A percentile compares a stretch with the other conserved stretches of the same genome.
Evolutionary conservation across 164 flowering plant species (phyloP).

Genomic region (Macadamia integrifolia): DNA sequence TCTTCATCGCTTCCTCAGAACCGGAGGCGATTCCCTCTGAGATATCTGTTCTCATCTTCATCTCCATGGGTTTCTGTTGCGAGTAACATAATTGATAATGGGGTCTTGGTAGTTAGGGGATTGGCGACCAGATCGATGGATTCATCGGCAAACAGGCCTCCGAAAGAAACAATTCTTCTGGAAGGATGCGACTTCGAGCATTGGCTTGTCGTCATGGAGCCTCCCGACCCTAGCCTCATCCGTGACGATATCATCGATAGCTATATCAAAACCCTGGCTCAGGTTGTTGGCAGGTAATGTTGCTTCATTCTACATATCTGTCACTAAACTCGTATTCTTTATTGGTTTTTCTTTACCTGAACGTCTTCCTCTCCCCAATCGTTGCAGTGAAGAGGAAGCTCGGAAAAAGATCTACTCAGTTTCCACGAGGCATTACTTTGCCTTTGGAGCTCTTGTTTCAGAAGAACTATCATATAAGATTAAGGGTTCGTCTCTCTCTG

Average conservation of each 20-base stretch:
- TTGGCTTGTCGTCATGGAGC: conserved; percentile 22
- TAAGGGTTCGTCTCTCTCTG: conserved; percentile 16
- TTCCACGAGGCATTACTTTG: conserved; percentile 36
- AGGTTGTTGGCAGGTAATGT: conserved; percentile 30
- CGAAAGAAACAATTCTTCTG: conserved; percentile 14
- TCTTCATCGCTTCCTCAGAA: conserved; percentile 1
- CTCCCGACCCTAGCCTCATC: conserved; percentile 6
- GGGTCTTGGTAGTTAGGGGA: not conserved
- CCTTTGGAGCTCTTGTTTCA: conserved; percentile 31
- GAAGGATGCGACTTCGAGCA: conserved; percentile 25
- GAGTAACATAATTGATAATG: not conserved
- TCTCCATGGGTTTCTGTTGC: not conserved
- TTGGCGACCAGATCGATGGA: conserved; percentile 8
- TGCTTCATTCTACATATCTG: not conserved
- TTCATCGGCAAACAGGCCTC: conserved; percentile 10
- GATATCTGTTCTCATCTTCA: not conserved
- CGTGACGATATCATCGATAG: conserved; percentile 22
- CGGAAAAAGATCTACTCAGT: conserved; percentile 34
- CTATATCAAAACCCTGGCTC: conserved; percentile 30
- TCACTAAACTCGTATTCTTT: not conserved
- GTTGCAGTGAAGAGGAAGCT: conserved; percentile 36
- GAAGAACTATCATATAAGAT: conserved; percentile 36
- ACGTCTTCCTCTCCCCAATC: not conserved
- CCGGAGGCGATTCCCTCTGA: not conserved
- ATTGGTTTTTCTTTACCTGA: not conserved